phyloP scores from a whole-genome alignment of 306 rosid genomes.

The Rosa rugosa region DNA sequence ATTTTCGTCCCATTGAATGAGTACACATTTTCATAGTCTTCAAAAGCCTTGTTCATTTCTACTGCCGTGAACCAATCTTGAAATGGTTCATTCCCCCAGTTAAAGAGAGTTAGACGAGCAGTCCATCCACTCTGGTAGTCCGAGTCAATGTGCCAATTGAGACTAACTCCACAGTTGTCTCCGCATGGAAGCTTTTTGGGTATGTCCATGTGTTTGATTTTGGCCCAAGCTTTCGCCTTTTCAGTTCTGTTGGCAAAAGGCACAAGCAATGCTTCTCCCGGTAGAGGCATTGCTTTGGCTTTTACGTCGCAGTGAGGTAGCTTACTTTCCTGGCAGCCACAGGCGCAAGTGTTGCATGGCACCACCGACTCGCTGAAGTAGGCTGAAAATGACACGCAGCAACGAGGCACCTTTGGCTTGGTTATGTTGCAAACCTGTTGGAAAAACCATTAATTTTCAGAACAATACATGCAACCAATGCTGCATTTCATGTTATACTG shows the following conservation, averaged over 20 bases:
- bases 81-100: constrained; percentile 50
- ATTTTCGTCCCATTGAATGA: constrained; percentile 79
- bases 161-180: constrained; percentile 75
- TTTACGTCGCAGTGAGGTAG: constrained; percentile 39
- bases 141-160: constrained; percentile 79
- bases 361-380: constrained; percentile 68
- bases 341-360: constrained; percentile 86
- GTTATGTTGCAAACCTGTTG: constrained; percentile 55
- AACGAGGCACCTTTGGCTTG: constrained; percentile 49
- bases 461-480: background rate
- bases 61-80: constrained; percentile 79
- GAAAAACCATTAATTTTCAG: background rate
- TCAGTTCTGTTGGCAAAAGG: constrained; percentile 61
- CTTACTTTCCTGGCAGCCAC: constrained; percentile 48
- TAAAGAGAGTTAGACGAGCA: constrained; percentile 77
- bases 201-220: constrained; percentile 34
- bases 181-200: constrained; percentile 64
- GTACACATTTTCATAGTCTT: constrained; percentile 52
- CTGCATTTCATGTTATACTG: background rate
- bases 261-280: constrained; percentile 64
- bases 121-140: constrained; percentile 72
- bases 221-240: constrained; percentile 79
- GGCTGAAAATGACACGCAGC: constrained; percentile 81
- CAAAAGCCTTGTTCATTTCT: constrained; percentile 42
- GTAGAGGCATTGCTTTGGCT: constrained; percentile 48